phyloP scores from a whole-genome alignment of 2,329 filamentous ascomycete genomes.

The Exophiala sp. region DNA sequence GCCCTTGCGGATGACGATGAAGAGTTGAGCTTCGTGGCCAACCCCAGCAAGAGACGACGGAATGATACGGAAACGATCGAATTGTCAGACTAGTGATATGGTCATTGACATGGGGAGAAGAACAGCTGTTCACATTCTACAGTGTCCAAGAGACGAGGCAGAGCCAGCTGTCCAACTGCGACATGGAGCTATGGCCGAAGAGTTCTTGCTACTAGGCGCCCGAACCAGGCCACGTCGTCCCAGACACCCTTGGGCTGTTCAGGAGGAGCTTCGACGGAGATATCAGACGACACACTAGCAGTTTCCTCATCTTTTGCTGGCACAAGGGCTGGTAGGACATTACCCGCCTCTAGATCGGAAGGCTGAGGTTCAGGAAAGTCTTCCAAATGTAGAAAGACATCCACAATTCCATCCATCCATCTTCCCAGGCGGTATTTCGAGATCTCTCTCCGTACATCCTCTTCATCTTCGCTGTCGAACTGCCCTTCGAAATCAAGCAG shows the following conservation, averaged over 20 bases:
- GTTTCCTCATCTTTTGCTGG: slow-evolving; percentile 2
- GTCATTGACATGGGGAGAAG: too few species aligned
- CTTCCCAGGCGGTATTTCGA: slow-evolving; percentile 51
- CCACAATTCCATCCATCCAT: slow-evolving; percentile 54
- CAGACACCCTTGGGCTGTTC: slow-evolving; percentile 23
- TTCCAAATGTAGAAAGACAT: slow-evolving; percentile 32
- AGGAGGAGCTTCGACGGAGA: slow-evolving; percentile 24
- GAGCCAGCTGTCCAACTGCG: not conserved
- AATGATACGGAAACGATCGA: slow-evolving; percentile 1
- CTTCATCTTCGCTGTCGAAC: slow-evolving; percentile 40
- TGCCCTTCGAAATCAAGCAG: slow-evolving; percentile 31
- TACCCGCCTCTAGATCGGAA: slow-evolving; percentile 6
- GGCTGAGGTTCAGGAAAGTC: slow-evolving; percentile 11
- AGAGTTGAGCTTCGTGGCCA: not conserved
- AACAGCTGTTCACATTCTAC: not conserved
- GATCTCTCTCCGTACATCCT: slow-evolving; percentile 49
- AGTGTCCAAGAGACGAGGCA: not conserved
- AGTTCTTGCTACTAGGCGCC: slow-evolving; percentile 24
- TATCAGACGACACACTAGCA: slow-evolving; percentile 11
- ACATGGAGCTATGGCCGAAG: slow-evolving; percentile 16
- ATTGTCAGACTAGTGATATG: slow-evolving; percentile 8
- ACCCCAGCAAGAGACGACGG: slow-evolving; percentile 3
- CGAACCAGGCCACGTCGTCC: slow-evolving; percentile 29
- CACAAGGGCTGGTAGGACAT: not conserved
- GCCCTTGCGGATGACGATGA: slow-evolving; percentile 6